phyloP scores from a whole-genome alignment of 202 grass and related monocot species.

The Thinopyrum obtusiflorum region DNA sequence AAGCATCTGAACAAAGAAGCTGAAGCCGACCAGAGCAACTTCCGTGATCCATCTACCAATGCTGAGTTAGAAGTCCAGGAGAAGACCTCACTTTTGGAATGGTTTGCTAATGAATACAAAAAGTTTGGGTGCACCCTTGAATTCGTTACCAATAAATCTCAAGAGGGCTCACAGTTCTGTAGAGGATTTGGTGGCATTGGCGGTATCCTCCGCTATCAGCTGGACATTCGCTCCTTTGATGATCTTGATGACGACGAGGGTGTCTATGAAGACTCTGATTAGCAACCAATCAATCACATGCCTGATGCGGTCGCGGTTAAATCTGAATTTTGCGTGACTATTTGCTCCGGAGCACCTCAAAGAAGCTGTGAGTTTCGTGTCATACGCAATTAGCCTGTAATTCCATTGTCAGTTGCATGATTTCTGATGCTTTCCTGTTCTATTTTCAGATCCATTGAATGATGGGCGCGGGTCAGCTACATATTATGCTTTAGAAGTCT shows the following conservation, averaged over 20 bases:
- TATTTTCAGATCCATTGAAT: conserved; percentile 2
- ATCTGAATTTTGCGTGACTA: conserved; percentile 33
- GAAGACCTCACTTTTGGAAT: conserved; percentile 73
- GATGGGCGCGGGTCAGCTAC: background rate
- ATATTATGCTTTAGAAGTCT: background rate
- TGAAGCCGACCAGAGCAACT: conserved; percentile 72
- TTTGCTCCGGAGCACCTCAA: conserved; percentile 21
- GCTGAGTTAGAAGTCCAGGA: conserved; percentile 81
- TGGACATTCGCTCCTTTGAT: conserved; percentile 80
- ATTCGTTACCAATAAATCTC: conserved; percentile 88
- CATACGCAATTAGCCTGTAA: background rate
- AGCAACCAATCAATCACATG: conserved; percentile 30
- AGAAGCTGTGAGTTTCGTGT: background rate
- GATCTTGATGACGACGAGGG: conserved; percentile 79
- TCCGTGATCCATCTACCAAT: conserved; percentile 57
- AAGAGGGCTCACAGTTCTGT: conserved; percentile 87
- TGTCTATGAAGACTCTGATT: conserved; percentile 67
- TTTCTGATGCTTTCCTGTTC: background rate
- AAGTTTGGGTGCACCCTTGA: conserved; percentile 85
- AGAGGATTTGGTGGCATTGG: conserved; percentile 84
- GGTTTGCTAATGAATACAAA: conserved; percentile 88
- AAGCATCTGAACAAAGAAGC: conserved; percentile 82
- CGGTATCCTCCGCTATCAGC: conserved; percentile 67
- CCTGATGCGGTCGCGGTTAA: background rate
- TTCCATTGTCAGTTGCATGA: background rate